These are phyloP conservation scores for Botryotinia calthae DNA, from an alignment of 2,329 filamentous ascomycete species.

Conservation along the genomic window DNA sequence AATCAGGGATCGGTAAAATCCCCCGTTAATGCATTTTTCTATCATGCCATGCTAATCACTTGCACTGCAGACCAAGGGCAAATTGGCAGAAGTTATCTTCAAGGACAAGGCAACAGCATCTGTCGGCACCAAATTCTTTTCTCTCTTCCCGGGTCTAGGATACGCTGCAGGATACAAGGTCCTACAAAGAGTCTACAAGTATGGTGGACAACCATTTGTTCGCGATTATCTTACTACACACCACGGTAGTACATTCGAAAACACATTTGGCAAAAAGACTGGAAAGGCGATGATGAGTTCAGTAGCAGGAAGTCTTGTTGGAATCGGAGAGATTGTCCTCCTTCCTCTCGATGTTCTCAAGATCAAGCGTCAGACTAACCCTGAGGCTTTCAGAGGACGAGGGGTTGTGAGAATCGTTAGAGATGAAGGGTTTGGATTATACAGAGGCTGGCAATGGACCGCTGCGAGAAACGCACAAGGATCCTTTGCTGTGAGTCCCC, in stretches of 20 bases:
- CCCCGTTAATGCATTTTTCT: not conserved
- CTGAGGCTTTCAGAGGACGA: constrained; percentile 92
- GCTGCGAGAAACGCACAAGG: constrained; percentile 95
- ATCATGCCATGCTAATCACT: constrained; percentile 30
- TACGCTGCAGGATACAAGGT: constrained; percentile 98
- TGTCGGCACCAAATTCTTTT: constrained; percentile 77
- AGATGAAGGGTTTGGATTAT: constrained; percentile 93
- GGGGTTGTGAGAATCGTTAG: constrained; percentile 85
- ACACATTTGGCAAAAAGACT: constrained; percentile 89
- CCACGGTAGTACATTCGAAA: constrained; percentile 81
- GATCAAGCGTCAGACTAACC: constrained; percentile 99
- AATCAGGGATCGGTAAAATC: constrained; percentile 72
- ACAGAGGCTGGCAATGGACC: constrained; percentile 96
- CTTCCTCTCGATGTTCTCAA: constrained; percentile 95
- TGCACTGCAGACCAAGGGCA: constrained; percentile 45
- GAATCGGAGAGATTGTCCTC: constrained; percentile 94
- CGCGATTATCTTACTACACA: constrained; percentile 82
- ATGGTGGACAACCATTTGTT: constrained; percentile 92
- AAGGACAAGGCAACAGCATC: constrained; percentile 77
- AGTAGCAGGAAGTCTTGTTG: constrained; percentile 90
- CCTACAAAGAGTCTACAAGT: constrained; percentile 97
- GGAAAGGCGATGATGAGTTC: constrained; percentile 99
- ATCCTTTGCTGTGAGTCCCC: constrained; percentile 78
- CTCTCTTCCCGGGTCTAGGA: constrained; percentile 92
- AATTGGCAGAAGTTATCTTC: constrained; percentile 88